phyloP scores from a whole-genome alignment of 257 asterid genomes.

The Oldenlandia corymbosa region DNA sequence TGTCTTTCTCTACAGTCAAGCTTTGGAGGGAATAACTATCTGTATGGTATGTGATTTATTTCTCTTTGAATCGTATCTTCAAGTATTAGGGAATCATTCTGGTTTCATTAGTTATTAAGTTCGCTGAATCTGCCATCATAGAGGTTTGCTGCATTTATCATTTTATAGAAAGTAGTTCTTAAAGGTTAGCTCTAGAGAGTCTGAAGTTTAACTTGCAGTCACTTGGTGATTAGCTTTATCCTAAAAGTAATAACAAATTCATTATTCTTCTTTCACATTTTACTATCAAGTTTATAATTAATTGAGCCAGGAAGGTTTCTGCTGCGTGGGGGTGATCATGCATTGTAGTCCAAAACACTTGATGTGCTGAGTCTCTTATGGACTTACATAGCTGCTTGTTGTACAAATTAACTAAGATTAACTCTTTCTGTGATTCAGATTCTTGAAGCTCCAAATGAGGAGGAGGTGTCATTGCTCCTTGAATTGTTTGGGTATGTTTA shows the following conservation, averaged over 20 bases:
- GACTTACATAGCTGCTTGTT: slow-evolving; percentile 13
- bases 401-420: slow-evolving; percentile 15
- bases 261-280: neutral
- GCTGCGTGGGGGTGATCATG: neutral
- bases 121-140: neutral
- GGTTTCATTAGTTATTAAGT: neutral
- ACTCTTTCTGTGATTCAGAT: slow-evolving; percentile 51
- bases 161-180: slow-evolving; percentile 7
- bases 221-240: neutral
- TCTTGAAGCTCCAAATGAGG: slow-evolving; percentile 88
- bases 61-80: neutral
- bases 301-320: neutral
- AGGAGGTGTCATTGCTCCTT: slow-evolving; percentile 86
- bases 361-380: slow-evolving; percentile 1
- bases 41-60: slow-evolving; percentile 56
- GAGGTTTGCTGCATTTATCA: neutral
- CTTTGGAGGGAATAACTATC: slow-evolving; percentile 94
- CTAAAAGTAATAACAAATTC: neutral
- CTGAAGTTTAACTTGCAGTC: neutral
- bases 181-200: neutral
- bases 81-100: neutral
- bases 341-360: slow-evolving; percentile 1
- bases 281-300: neutral
- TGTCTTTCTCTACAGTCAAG: slow-evolving; percentile 88
- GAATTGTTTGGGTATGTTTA: slow-evolving; percentile 59